phyloP scores from a whole-genome alignment of 176 grass and related monocot species.

The Lolium perenne region DNA sequence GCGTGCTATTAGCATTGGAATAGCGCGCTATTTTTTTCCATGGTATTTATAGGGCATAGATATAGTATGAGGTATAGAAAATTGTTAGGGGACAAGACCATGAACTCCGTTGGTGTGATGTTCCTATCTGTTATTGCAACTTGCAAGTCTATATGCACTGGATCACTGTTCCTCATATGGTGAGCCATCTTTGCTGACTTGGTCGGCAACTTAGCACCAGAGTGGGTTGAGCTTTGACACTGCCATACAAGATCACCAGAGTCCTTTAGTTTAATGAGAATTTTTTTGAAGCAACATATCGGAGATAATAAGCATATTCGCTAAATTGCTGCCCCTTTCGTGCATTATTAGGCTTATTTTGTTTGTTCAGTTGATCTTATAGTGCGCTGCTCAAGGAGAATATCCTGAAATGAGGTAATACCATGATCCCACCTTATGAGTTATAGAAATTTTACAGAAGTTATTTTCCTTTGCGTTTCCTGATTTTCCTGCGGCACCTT shows the following conservation, averaged over 20 bases:
- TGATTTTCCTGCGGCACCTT: neutral
- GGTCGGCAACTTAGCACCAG: neutral
- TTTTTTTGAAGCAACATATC: slow-evolving; percentile 11
- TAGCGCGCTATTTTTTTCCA: no score
- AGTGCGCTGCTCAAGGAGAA: neutral
- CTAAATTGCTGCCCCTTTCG: neutral
- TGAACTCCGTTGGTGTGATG: slow-evolving; percentile 32
- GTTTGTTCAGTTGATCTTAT: neutral
- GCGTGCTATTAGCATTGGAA: no score
- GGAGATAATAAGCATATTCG: neutral
- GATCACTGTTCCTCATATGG: slow-evolving; percentile 40
- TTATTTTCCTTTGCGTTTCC: slow-evolving; percentile 7
- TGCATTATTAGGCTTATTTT: neutral
- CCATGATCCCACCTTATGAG: neutral
- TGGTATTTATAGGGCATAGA: slow-evolving; percentile 44
- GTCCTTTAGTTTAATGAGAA: neutral
- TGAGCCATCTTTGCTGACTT: slow-evolving; percentile 44
- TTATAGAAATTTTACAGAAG: slow-evolving; percentile 3
- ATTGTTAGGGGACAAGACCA: slow-evolving; percentile 50
- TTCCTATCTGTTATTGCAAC: slow-evolving; percentile 15
- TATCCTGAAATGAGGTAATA: neutral
- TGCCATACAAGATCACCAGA: neutral
- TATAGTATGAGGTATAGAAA: slow-evolving; percentile 21
- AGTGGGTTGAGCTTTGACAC: slow-evolving; percentile 12
- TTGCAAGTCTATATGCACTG: slow-evolving; percentile 30